Evolutionary conservation across 148 eudicot genomes (phyloP), one percentile per base, ranked within the genome.

Genomic region (Spergularia bocconei): DNA sequence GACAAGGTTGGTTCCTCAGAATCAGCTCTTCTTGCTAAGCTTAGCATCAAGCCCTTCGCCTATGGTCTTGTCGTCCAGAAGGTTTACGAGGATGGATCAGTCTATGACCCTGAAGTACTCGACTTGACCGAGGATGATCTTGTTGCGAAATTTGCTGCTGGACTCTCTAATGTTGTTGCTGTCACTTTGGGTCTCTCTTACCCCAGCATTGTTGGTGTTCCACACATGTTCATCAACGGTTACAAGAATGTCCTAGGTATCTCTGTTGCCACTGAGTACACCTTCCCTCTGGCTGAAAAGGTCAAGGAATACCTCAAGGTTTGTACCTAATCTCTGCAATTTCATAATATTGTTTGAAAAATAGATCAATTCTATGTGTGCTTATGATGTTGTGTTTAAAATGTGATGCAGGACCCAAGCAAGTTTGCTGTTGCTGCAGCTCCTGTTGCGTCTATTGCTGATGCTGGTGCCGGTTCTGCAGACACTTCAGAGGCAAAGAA

Each of bases 1-100:
- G 91, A 88, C 41, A 86, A 84, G 69, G 91, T 88, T 17, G 89
- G 91, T 0, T 88, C 91, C 1, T 88, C 91, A 0, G 91, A 88
- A 51, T 82, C 91, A 50, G 82, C 80, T 59, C 83, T 88, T 21
- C 88, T 88, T 0, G 56, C 89, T 1, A 88, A 88, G 78, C 88
- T 88, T 0, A 81, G 79, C 4, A 69, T 86, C 9, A 86, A 76
- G 75, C 89, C 91, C 3, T 88, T 88, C 71, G 85, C 91, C 0
- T 88, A 88, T 11, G 89, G 91, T 48, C 82, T 88, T 5, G 70
- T 82, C 0, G 86, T 88, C 7, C 29, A 65, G 38, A 80, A 79
- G 33, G 89, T 86, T 14, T 88, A 74, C 3, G 91, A 88, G 63
- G 84, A 79, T 19, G 91, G 89, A 0, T 75, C 89, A 0, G 91